Evolutionary conservation across 2,329 filamentous ascomycete genomes (phyloP).

Genomic region (Penicillium sp.): DNA sequence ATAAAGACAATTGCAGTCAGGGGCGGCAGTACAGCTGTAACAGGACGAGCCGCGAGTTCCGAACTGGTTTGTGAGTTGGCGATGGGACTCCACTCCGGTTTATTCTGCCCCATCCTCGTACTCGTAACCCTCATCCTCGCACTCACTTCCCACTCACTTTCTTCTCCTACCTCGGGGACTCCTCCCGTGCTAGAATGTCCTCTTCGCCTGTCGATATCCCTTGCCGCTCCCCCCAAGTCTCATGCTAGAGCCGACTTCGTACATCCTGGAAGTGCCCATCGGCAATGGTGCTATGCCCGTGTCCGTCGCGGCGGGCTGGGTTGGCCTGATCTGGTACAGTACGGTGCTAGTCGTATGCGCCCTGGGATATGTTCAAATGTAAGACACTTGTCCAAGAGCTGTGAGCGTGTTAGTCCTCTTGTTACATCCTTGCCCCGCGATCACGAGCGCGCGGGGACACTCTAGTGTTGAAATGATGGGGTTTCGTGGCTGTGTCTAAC

Average conservation of each 20-base stretch:
- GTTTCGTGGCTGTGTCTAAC: conserved; percentile 1
- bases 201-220: conserved; percentile 7
- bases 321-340: conserved; percentile 59
- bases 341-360: conserved; percentile 59
- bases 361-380: conserved; percentile 65
- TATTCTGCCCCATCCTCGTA: neutral
- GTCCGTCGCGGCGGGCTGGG: conserved; percentile 51
- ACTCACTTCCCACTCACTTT: conserved; percentile 4
- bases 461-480: neutral
- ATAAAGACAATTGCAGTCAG: neutral
- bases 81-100: conserved; percentile 7
- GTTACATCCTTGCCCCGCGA: neutral
- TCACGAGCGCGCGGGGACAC: neutral
- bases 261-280: conserved; percentile 30
- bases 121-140: neutral
- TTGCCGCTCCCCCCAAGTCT: conserved; percentile 16
- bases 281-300: conserved; percentile 35
- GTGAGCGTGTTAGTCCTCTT: neutral
- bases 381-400: conserved; percentile 26
- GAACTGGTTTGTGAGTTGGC: conserved; percentile 15
- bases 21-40: neutral
- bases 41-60: conserved; percentile 11
- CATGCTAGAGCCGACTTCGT: conserved; percentile 37
- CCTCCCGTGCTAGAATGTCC: conserved; percentile 24
- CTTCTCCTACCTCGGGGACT: neutral